Evolutionary conservation across 2,329 filamentous ascomycete species (phyloP).

Genomic region (Botrytis cinerea): DNA sequence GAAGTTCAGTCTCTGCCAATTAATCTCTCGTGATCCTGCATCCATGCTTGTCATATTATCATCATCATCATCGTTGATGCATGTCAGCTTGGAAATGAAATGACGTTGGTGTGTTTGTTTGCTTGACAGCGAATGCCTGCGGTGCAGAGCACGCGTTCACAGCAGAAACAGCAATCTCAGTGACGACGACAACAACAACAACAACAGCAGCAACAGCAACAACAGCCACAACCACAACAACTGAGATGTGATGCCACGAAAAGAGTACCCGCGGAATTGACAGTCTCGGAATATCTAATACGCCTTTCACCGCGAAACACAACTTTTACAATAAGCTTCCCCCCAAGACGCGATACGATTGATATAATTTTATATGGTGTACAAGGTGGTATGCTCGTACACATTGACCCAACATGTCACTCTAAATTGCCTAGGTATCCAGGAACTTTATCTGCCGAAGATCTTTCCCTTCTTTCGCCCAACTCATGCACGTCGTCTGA

Average conservation of each 20-base stretch:
- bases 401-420: background rate
- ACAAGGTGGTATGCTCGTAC: background rate
- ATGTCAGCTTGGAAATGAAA: background rate
- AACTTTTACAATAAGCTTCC: background rate
- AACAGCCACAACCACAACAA: background rate
- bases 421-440: too few species aligned
- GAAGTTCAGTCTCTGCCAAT: background rate
- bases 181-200: background rate
- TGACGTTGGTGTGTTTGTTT: background rate
- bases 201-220: accelerated
- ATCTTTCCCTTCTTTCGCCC: background rate
- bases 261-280: background rate
- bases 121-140: too few species aligned
- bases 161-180: background rate
- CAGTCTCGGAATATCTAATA: background rate
- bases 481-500: constrained; percentile 2
- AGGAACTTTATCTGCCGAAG: background rate
- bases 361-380: background rate
- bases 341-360: background rate
- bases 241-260: background rate
- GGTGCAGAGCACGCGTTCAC: too few species aligned
- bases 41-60: constrained; percentile 5
- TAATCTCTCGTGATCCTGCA: background rate
- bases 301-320: background rate
- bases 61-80: background rate